phyloP scores from a whole-genome alignment of 2,329 filamentous ascomycete genomes.

The Aspergillus sp. region DNA sequence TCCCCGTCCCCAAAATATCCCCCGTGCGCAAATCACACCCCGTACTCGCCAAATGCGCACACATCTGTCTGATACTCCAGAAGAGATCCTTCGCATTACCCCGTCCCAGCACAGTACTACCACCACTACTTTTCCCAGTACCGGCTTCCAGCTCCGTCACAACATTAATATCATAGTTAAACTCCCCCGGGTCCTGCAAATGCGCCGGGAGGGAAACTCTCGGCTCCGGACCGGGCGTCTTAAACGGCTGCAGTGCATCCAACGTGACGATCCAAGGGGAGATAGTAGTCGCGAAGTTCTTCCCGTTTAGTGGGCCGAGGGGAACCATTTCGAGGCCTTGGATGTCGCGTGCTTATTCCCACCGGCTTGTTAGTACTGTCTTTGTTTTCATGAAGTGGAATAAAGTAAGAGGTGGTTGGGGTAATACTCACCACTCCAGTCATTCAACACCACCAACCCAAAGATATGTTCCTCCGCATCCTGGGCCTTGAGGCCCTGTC shows the following conservation, averaged over 20 bases:
- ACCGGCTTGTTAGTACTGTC: neutral
- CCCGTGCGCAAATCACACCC: slow-evolving; percentile 33
- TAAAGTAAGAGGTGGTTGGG: neutral
- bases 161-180: slow-evolving; percentile 27
- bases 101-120: slow-evolving; percentile 15
- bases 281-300: slow-evolving; percentile 61
- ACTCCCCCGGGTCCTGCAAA: slow-evolving; percentile 19
- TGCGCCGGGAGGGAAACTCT: slow-evolving; percentile 18
- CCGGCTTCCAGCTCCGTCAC: slow-evolving; percentile 18
- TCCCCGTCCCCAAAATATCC: slow-evolving; percentile 36
- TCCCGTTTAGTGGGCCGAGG: slow-evolving; percentile 62
- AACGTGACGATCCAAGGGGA: slow-evolving; percentile 64
- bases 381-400: neutral
- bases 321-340: slow-evolving; percentile 63
- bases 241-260: slow-evolving; percentile 54
- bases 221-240: slow-evolving; percentile 18
- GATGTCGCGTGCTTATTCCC: slow-evolving; percentile 49
- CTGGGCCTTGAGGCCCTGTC: slow-evolving; percentile 42
- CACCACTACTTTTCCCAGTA: too few species aligned
- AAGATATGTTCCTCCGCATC: slow-evolving; percentile 63
- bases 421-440: slow-evolving; percentile 53
- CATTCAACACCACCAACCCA: slow-evolving; percentile 63
- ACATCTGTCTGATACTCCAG: slow-evolving; percentile 34
- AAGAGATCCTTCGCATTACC: slow-evolving; percentile 25
- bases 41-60: slow-evolving; percentile 31